Evolutionary conservation across 1,284 basidiomycete species (phyloP).

Genomic region (Ustilago crameri): DNA sequence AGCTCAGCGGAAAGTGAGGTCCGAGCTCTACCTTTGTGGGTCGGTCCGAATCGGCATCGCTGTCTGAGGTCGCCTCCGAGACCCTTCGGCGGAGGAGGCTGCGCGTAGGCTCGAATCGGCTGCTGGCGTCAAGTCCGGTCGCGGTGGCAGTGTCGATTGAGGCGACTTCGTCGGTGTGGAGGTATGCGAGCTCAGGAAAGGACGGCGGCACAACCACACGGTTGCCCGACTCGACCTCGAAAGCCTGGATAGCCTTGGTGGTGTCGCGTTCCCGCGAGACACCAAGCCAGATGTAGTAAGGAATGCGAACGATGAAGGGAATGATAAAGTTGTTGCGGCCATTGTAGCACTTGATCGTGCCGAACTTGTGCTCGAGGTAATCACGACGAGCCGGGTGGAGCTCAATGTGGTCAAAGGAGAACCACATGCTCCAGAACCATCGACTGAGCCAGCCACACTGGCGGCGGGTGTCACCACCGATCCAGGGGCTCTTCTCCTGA

Average conservation of each 20-base stretch:
- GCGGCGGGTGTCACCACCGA: conserved; percentile 78
- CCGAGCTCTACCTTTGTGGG: conserved; percentile 60
- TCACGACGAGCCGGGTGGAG: conserved; percentile 75
- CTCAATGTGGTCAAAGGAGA: conserved; percentile 81
- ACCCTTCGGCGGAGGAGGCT: conserved; percentile 62
- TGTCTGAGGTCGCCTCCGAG: conserved; percentile 70
- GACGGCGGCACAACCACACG: conserved; percentile 65
- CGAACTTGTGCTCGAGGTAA: conserved; percentile 84
- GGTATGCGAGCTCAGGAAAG: conserved; percentile 62
- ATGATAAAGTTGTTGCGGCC: conserved; percentile 79
- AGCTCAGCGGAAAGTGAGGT: conserved; percentile 73
- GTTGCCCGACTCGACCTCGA: conserved; percentile 80
- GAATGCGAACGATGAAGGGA: conserved; percentile 77
- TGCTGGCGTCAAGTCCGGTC: conserved; percentile 67
- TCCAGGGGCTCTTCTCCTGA: conserved; percentile 72
- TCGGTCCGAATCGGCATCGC: conserved; percentile 67
- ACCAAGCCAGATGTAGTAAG: conserved; percentile 82
- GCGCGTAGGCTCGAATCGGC: conserved; percentile 57
- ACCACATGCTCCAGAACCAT: conserved; percentile 77
- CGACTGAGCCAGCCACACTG: conserved; percentile 79
- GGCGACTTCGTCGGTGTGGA: conserved; percentile 31
- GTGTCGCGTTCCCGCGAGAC: conserved; percentile 77
- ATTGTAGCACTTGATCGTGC: conserved; percentile 76
- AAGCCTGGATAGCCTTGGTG: conserved; percentile 74
- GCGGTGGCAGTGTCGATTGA: conserved; percentile 36